Evolutionary conservation across 2,329 filamentous ascomycete species (phyloP).

Genomic region (Ascosphaera aggregata): DNA sequence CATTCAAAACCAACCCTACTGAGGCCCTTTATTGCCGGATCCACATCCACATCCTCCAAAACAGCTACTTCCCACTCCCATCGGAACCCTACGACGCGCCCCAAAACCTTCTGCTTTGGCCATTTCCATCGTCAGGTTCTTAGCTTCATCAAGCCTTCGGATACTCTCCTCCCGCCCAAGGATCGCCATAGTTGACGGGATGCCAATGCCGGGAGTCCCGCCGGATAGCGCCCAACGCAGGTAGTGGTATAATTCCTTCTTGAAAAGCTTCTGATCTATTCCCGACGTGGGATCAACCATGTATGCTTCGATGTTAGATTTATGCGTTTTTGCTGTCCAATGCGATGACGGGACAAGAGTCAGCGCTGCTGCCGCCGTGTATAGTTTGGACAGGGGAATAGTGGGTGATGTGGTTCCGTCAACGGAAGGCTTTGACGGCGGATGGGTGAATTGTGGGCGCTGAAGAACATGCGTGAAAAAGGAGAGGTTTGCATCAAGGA

Average conservation of each 20-base stretch:
- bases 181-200: slow-evolving; percentile 29
- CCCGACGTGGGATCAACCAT: slow-evolving; percentile 7
- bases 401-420: slow-evolving; percentile 4
- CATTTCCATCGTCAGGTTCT: slow-evolving; percentile 10
- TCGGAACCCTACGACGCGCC: not conserved
- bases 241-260: slow-evolving; percentile 28
- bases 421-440: slow-evolving; percentile 5
- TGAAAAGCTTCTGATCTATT: slow-evolving; percentile 15
- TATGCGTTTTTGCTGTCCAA: slow-evolving; percentile 19
- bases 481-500: slow-evolving; percentile 4
- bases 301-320: slow-evolving; percentile 17
- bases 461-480: slow-evolving; percentile 22
- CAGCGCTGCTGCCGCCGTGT: slow-evolving; percentile 21
- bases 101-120: slow-evolving; percentile 6
- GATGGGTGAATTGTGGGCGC: slow-evolving; percentile 9
- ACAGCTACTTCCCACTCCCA: not conserved
- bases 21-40: not conserved
- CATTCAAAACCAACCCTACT: not conserved
- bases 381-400: slow-evolving; percentile 16
- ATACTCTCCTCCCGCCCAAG: slow-evolving; percentile 30
- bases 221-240: slow-evolving; percentile 32
- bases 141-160: slow-evolving; percentile 20
- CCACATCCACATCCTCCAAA: not conserved
- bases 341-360: slow-evolving; percentile 18
- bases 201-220: slow-evolving; percentile 28